Percentiles rank a stretch among this genome's conserved stretches.
Evolutionary conservation across 2,329 filamentous ascomycete genomes (phyloP).

Genomic region (Achaetomium macrosporum): DNA sequence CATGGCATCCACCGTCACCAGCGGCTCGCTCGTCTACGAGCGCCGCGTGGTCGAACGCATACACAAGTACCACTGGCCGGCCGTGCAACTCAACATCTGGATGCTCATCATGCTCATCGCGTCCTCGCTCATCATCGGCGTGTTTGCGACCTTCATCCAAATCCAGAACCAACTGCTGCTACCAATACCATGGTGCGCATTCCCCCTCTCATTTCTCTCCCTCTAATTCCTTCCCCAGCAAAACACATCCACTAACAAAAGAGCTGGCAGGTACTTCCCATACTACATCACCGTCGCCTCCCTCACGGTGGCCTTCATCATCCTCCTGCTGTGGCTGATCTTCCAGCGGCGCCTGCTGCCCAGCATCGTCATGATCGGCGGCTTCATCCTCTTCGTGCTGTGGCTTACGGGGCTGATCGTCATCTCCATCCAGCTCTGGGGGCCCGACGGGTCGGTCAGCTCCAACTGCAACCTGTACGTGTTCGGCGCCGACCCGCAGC

Average conservation of each 20-base stretch:
- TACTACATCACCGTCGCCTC: conserved; percentile 56
- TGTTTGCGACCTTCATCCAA: conserved; percentile 55
- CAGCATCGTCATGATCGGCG: conserved; percentile 57
- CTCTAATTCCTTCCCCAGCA: neutral
- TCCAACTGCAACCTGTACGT: conserved; percentile 55
- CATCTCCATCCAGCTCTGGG: conserved; percentile 58
- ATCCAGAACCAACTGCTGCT: conserved; percentile 52
- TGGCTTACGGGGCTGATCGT: conserved; percentile 62
- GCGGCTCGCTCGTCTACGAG: conserved; percentile 40
- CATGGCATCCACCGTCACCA: conserved; percentile 36
- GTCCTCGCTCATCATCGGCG: conserved; percentile 53
- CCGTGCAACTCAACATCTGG: conserved; percentile 62
- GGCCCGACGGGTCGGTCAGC: conserved; percentile 52
- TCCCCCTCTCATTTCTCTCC: neutral
- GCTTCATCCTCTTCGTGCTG: conserved; percentile 61
- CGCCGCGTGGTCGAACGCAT: conserved; percentile 39
- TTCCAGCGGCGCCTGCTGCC: conserved; percentile 55
- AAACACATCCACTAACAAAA: neutral
- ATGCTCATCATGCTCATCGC: conserved; percentile 60
- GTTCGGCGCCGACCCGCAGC: conserved; percentile 38
- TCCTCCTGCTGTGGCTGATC: conserved; percentile 58
- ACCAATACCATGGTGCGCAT: conserved; percentile 53
- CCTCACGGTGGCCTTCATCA: conserved; percentile 61
- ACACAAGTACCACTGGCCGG: conserved; percentile 63
- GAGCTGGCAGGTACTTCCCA: conserved; percentile 54